A percentile compares a stretch with the other conserved stretches of the same genome.
Evolutionary conservation across 345 rosid genomes (phyloP).

Genomic region (Mercurialis annua): DNA sequence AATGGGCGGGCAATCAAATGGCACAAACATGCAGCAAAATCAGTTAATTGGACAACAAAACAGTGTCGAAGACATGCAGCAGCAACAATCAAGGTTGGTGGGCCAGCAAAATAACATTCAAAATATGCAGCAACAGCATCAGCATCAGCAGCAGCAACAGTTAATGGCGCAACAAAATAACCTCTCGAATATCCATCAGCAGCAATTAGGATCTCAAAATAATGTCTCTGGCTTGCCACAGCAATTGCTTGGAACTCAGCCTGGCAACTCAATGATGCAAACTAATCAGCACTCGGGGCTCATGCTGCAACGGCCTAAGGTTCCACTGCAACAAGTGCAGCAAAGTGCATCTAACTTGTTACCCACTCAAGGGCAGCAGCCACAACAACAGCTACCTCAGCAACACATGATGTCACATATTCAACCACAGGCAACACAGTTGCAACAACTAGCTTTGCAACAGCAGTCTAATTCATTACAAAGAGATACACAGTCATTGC

Average conservation of each 20-base stretch:
- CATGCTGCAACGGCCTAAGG: conserved; percentile 69
- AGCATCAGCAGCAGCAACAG: conserved; percentile 58
- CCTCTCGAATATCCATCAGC: conserved; percentile 51
- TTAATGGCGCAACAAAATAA: conserved; percentile 46
- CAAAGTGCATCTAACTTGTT: conserved; percentile 56
- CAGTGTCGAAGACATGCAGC: conserved; percentile 75
- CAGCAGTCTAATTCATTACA: conserved; percentile 65
- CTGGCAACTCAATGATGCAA: conserved; percentile 72
- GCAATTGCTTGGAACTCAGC: conserved; percentile 67
- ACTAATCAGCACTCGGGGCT: conserved; percentile 68
- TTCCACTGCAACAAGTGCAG: conserved; percentile 54
- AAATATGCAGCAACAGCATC: conserved; percentile 57
- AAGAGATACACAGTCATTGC: conserved; percentile 71
- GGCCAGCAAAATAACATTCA: conserved; percentile 70
- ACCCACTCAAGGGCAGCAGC: conserved; percentile 70
- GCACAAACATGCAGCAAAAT: conserved; percentile 55
- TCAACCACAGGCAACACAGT: conserved; percentile 58
- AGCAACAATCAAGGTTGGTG: conserved; percentile 62
- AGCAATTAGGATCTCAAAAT: conserved; percentile 67
- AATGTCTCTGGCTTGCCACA: conserved; percentile 72
- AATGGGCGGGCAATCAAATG: conserved; percentile 57
- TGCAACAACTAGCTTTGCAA: conserved; percentile 73
- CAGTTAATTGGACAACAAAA: conserved; percentile 67
- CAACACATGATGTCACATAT: conserved; percentile 79
- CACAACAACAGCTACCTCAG: conserved; percentile 61